These are phyloP conservation scores for Dactylorhiza incarnata DNA, from an alignment of 106 monocot species.

Conservation along the genomic window DNA sequence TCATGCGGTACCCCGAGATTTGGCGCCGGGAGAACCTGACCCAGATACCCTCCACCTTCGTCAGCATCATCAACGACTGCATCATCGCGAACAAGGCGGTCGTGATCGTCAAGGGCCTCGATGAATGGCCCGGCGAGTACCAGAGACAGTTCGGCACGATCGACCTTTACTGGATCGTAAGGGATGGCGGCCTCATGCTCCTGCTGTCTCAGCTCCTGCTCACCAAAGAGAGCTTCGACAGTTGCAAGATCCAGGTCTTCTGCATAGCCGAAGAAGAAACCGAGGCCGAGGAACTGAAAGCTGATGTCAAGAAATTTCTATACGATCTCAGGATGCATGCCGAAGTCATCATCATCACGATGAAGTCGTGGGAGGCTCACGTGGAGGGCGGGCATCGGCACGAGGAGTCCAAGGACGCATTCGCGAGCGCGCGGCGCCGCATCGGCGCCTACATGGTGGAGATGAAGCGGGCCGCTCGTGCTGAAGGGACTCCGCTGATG, in stretches of 20 bases:
- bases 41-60: slow-evolving; percentile 87
- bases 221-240: slow-evolving; percentile 87
- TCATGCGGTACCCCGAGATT: slow-evolving; percentile 97
- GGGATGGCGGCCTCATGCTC: slow-evolving; percentile 95
- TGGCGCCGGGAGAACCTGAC: slow-evolving; percentile 93
- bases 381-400: slow-evolving; percentile 43
- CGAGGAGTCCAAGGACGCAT: slow-evolving; percentile 70
- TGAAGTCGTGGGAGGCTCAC: slow-evolving; percentile 81
- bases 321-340: slow-evolving; percentile 96
- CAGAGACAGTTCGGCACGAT: slow-evolving; percentile 93
- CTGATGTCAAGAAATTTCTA: slow-evolving; percentile 90
- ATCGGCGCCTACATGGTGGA: slow-evolving; percentile 62
- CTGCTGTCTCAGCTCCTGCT: slow-evolving; percentile 89
- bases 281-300: slow-evolving; percentile 87
- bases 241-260: slow-evolving; percentile 96
- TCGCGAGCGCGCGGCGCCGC: slow-evolving; percentile 51
- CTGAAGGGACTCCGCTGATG: slow-evolving; percentile 62
- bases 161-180: slow-evolving; percentile 98
- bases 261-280: slow-evolving; percentile 97
- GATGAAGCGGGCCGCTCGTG: slow-evolving; percentile 50
- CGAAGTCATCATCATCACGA: slow-evolving; percentile 84
- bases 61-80: slow-evolving; percentile 94
- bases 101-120: slow-evolving; percentile 92
- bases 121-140: slow-evolving; percentile 98
- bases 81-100: slow-evolving; percentile 97